Base-by-base conservation (phyloP, 73 alveolate genomes). In the Symbiodinium natans region DNA sequence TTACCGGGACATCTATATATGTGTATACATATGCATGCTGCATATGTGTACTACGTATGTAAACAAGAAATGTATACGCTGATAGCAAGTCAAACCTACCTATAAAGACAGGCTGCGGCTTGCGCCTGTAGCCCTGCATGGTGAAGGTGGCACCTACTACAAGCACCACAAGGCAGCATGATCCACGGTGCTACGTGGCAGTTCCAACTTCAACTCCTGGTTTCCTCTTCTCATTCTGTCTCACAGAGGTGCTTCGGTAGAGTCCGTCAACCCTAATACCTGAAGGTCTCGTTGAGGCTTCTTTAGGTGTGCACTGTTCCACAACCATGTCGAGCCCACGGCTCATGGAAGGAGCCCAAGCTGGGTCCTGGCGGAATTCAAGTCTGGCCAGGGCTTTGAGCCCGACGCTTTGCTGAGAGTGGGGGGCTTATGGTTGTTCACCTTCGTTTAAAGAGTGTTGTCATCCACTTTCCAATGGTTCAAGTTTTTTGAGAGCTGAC, bases 81-180 rank as follows among this genome's bases (percentile, higher is more conserved):
- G n/a, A n/a, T n/a, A n/a, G n/a, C n/a, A n/a, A n/a, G n/a, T n/a
- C n/a, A n/a, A n/a, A n/a, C n/a, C n/a, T n/a, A n/a, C n/a, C n/a
- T n/a, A n/a, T n/a, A n/a, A n/a, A n/a, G n/a, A n/a, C n/a, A n/a
- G n/a, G n/a, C n/a, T n/a, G n/a, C n/a, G n/a, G n/a, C n/a, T n/a
- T n/a, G n/a, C n/a, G n/a, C n/a, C n/a, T n/a, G n/a, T n/a, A n/a
- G n/a, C 59, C 59, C 77, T 23, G 88, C 38, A 38, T 13, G n/a
- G n/a, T n/a, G 85, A 31, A 90, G 96, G 96, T 27, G 96, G 96
- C 39, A 90, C 96, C 42, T 90, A 90, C 87, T 90, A 90, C 96
- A 90, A 90, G 96, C 96, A 90, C 41, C 96, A 68, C 77, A 90
- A 90, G 96, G 96, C 77, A 41, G 10, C 40, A 13, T 85, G 29